Conservation (phyloP, 805 yeast species). For the Saccharomyces cerevisiae region DNA sequence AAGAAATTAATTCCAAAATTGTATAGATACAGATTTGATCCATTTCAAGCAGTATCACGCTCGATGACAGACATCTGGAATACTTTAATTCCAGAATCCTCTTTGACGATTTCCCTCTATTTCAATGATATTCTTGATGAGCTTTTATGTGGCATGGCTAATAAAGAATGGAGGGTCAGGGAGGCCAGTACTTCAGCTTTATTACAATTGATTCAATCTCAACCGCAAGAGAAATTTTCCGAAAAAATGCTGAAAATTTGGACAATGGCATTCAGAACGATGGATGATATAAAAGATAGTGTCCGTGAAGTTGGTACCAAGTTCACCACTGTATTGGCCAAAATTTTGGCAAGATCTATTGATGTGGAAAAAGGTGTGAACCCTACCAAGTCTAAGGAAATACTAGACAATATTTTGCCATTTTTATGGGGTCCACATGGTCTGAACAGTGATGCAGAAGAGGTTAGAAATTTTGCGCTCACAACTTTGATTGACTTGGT, state of each 20-base stretch:
- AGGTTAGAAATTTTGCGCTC: conserved; percentile 67
- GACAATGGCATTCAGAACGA: conserved; percentile 77
- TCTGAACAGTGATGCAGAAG: conserved; percentile 76
- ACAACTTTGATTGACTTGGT: conserved; percentile 66
- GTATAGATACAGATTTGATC: conserved; percentile 80
- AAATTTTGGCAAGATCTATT: conserved; percentile 50
- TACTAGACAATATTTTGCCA: conserved; percentile 58
- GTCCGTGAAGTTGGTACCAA: conserved; percentile 74
- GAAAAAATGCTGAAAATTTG: conserved; percentile 58
- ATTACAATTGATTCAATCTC: conserved; percentile 58
- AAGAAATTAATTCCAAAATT: conserved; percentile 67
- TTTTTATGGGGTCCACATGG: conserved; percentile 75
- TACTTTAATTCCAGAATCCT: conserved; percentile 49
- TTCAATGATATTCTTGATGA: conserved; percentile 57
- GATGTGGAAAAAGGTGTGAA: conserved; percentile 37
- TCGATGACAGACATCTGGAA: conserved; percentile 90
- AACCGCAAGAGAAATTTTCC: conserved; percentile 44
- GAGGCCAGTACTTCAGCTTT: conserved; percentile 77
- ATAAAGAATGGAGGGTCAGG: conserved; percentile 86
- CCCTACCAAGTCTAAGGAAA: conserved; percentile 35
- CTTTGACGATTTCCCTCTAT: conserved; percentile 44
- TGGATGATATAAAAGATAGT: conserved; percentile 93
- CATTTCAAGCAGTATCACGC: conserved; percentile 60
- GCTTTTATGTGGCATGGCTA: conserved; percentile 58
- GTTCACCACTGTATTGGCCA: conserved; percentile 59